These are phyloP conservation scores for Claviceps lovelessii DNA, from an alignment of 2,329 filamentous ascomycete genomes.

Conservation along the genomic window DNA sequence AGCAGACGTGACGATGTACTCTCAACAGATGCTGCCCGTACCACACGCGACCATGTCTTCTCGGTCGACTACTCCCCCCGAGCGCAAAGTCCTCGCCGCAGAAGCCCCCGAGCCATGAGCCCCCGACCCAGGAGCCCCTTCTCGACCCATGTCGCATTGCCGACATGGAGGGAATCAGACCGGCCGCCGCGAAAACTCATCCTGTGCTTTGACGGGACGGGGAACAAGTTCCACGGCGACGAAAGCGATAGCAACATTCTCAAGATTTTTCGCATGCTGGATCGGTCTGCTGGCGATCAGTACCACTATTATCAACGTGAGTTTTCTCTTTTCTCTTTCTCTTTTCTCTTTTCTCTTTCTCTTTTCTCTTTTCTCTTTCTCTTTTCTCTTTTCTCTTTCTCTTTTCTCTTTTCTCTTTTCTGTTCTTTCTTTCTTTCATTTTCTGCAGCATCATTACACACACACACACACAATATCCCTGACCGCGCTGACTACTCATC, in stretches of 20 bases:
- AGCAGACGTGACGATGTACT: neutral
- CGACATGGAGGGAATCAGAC: neutral
- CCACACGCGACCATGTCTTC: neutral
- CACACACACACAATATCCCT: neutral
- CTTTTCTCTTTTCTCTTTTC: neutral
- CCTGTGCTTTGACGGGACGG: conserved; percentile 49
- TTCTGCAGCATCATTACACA: neutral
- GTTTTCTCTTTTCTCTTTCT: conserved; percentile 9
- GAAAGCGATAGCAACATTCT: conserved; percentile 52
- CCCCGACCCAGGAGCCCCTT: conserved; percentile 3
- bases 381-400: conserved; percentile 1
- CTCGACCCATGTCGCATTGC: neutral
- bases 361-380: neutral
- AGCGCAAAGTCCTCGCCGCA: neutral
- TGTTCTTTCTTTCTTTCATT: neutral
- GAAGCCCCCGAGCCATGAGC: conserved; percentile 1
- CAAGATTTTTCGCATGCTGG: conserved; percentile 57
- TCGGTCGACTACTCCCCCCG: neutral
- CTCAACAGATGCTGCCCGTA: neutral
- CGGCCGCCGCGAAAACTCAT: conserved; percentile 31
- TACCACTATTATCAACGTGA: conserved; percentile 50
- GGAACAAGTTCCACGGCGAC: conserved; percentile 49
- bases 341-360: neutral
- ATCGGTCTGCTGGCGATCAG: conserved; percentile 47
- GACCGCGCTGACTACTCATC: neutral